Conservation (phyloP, 2,329 filamentous ascomycete species). For the Hansfordia pulvinata region DNA sequence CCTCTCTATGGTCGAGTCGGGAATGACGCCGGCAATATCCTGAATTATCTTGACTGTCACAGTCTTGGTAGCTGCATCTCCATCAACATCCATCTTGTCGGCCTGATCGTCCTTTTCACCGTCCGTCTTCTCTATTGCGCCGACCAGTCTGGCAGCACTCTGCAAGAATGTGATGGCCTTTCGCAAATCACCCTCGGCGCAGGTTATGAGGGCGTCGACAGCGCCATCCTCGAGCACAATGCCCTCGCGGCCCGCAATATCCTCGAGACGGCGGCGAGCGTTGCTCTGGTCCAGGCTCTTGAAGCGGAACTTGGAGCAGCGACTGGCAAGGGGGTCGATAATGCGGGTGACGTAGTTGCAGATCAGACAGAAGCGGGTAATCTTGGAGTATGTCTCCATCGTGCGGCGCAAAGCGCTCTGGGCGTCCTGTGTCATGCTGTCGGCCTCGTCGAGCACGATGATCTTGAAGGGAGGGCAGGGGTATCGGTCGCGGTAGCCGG, state of each 20-base stretch:
- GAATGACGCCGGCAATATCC: constrained; percentile 93
- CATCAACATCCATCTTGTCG: constrained; percentile 47
- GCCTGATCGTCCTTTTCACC: constrained; percentile 29
- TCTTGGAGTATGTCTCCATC: constrained; percentile 96
- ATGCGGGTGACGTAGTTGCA: constrained; percentile 99
- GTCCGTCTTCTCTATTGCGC: constrained; percentile 40
- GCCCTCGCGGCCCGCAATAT: constrained; percentile 71
- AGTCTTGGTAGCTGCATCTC: constrained; percentile 29
- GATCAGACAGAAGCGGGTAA: constrained; percentile 92
- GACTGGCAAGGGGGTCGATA: constrained; percentile 85
- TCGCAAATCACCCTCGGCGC: constrained; percentile 85
- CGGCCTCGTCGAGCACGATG: constrained; percentile 94
- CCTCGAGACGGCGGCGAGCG: constrained; percentile 62
- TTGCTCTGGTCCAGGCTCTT: constrained; percentile 86
- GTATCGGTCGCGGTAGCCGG: constrained; percentile 56
- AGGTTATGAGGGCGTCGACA: constrained; percentile 69
- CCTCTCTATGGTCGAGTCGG: constrained; percentile 54
- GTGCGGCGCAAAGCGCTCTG: constrained; percentile 85
- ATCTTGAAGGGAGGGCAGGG: constrained; percentile 98
- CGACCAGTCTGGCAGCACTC: constrained; percentile 79
- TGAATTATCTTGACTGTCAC: constrained; percentile 74
- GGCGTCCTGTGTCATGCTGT: constrained; percentile 98
- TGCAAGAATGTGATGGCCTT: constrained; percentile 96
- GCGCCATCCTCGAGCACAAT: constrained; percentile 68
- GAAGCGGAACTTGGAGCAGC: constrained; percentile 96